Base-by-base conservation (phyloP, 768 basidiomycete genomes). In the Rhodotorula kratochvilovae region DNA sequence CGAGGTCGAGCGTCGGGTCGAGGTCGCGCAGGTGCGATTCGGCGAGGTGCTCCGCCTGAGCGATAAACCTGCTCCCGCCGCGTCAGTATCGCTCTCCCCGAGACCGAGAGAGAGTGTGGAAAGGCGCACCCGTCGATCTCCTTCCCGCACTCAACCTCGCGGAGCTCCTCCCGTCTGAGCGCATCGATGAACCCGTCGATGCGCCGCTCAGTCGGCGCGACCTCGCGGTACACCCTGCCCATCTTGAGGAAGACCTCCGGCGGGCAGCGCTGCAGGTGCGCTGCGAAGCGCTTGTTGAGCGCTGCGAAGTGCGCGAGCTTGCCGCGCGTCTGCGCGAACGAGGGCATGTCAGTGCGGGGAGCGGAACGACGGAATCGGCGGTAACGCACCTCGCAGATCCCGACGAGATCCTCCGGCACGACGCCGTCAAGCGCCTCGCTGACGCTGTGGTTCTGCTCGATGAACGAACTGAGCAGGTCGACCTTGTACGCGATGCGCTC, bases 321-420 rank as follows among this genome's bases (percentile, higher is more conserved):
- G 29, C 90, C 89, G 67, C 92, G 85, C 85, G 97, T 89, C 90
- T 92, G 70, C 67, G 6, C 21, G 10, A n/a, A n/a, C n/a, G n/a
- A n/a, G n/a, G n/a, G 65, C 35, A 50, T 15, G 23, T 2, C n/a
- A 16, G 1, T 8, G 16, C 29, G 3, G 29, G 17, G 53, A 31
- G n/a, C 6, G 43, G 29, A 62, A 16, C n/a, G 12, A 17, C 11
- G 36, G 17, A 84, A n/a, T n/a, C n/a, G n/a, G n/a, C n/a, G n/a
- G n/a, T n/a, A n/a, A n/a, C n/a, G 42, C 71, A 90, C 91, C 84
- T 98, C 95, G 81, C 95, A 98, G 48, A 96, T 87, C 27, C 91
- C 91, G n/a, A 96, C 92, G 21, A 97, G 84, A 1, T 75, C 85
- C 63, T 96, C 94, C 0, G 91, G 89, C 0, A 92, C 89, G 51